Evolutionary conservation across 2,329 filamentous ascomycete species (phyloP).

Genomic region (Teratosphaeria zuluensis): DNA sequence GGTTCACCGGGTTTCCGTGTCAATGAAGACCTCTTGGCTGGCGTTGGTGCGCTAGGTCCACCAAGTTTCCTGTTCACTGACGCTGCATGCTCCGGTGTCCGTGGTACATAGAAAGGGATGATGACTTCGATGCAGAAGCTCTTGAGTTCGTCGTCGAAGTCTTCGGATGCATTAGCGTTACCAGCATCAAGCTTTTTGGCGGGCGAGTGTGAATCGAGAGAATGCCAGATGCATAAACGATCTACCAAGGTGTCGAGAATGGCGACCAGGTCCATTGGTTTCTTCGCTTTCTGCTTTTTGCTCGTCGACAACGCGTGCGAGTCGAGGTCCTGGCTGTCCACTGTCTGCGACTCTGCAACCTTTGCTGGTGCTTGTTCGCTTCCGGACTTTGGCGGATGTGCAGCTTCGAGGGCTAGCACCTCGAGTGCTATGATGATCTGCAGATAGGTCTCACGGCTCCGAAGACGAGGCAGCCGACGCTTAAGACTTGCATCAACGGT

Average conservation of each 20-base stretch:
- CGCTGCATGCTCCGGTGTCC: constrained; percentile 62
- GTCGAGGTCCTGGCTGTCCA: background rate
- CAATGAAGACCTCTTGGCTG: constrained; percentile 39
- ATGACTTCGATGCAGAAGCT: constrained; percentile 76
- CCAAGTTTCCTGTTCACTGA: constrained; percentile 67
- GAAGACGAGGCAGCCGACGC: constrained; percentile 54
- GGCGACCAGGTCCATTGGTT: constrained; percentile 54
- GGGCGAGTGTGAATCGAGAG: constrained; percentile 54
- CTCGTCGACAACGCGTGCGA: background rate
- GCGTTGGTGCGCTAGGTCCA: constrained; percentile 55
- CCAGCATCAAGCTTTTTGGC: constrained; percentile 20
- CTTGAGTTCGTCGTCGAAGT: constrained; percentile 51
- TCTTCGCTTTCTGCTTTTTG: constrained; percentile 33
- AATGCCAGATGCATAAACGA: constrained; percentile 75
- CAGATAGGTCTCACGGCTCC: constrained; percentile 67
- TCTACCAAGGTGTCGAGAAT: constrained; percentile 67
- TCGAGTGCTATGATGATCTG: constrained; percentile 75
- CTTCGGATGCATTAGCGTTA: constrained; percentile 15
- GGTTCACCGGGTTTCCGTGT: constrained; percentile 31
- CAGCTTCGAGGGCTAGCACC: constrained; percentile 57
- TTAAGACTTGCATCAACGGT: constrained; percentile 41
- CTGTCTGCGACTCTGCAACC: background rate
- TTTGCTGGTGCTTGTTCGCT: constrained; percentile 6
- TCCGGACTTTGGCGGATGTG: constrained; percentile 8
- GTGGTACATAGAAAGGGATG: constrained; percentile 68